Percentiles rank a stretch among this genome's conserved stretches.
phyloP scores from a whole-genome alignment of 2,329 filamentous ascomycete genomes.

The Epichloe festucae region DNA sequence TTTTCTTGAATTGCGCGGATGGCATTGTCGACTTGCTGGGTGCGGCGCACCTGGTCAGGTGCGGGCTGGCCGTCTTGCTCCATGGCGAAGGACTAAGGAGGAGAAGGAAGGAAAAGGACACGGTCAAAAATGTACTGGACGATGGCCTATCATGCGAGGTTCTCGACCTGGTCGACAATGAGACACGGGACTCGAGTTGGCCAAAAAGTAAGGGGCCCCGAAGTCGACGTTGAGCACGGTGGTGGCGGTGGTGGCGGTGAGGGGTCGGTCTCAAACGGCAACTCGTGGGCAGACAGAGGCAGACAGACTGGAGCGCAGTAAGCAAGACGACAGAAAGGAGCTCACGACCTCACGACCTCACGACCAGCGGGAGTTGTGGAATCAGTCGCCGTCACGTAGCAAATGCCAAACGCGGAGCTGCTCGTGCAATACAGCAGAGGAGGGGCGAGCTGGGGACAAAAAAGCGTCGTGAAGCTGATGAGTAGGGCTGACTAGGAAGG shows the following conservation, averaged over 20 bases:
- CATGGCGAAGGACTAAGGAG: constrained; percentile 23
- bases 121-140: neutral
- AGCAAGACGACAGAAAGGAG: neutral
- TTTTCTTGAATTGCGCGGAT: constrained; percentile 88
- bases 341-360: constrained; percentile 5
- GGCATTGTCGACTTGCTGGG: constrained; percentile 68
- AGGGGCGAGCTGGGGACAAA: constrained; percentile 8
- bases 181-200: constrained; percentile 3
- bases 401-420: neutral
- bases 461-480: constrained; percentile 11
- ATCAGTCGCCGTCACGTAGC: neutral
- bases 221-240: constrained; percentile 15
- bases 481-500: constrained; percentile 16
- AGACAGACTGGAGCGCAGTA: neutral
- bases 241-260: constrained; percentile 9
- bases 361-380: constrained; percentile 4
- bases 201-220: constrained; percentile 5
- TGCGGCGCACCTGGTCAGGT: constrained; percentile 33
- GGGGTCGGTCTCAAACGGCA: neutral
- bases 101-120: neutral
- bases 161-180: neutral
- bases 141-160: neutral
- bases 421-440: neutral
- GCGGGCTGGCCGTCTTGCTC: constrained; percentile 31
- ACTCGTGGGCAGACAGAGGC: neutral